These are phyloP conservation scores for Nakazawaea sp. DNA, from an alignment of 805 yeast species.

Conservation along the genomic window DNA sequence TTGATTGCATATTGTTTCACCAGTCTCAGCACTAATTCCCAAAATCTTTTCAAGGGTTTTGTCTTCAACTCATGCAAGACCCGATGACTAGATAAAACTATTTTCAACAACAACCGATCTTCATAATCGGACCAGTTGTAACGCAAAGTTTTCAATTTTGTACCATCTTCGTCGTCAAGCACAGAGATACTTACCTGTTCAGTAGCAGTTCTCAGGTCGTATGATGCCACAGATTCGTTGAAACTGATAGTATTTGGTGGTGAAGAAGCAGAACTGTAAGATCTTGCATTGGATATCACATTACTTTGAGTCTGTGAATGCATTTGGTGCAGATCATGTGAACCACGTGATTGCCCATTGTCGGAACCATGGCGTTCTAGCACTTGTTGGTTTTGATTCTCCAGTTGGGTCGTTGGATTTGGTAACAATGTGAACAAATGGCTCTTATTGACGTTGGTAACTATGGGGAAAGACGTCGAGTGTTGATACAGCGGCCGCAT, in stretches of 20 bases:
- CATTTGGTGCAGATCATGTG: no score
- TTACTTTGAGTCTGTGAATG: no score
- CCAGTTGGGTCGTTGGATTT: no score
- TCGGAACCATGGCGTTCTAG: no score
- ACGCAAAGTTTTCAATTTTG: slow-evolving; percentile 4
- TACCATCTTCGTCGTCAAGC: slow-evolving; percentile 5
- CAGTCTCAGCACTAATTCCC: slow-evolving; percentile 10
- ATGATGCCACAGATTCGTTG: no score
- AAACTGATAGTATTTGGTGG: no score
- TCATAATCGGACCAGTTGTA: slow-evolving; percentile 11
- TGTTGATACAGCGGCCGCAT: slow-evolving; percentile 2
- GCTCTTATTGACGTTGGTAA: neutral
- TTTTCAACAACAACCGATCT: slow-evolving; percentile 8
- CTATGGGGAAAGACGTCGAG: slow-evolving; percentile 3
- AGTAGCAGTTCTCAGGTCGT: no score
- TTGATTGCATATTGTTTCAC: slow-evolving; percentile 3
- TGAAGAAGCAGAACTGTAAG: no score
- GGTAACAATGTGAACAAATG: slow-evolving; percentile 2
- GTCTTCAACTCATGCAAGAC: slow-evolving; percentile 3
- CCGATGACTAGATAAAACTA: slow-evolving; percentile 6
- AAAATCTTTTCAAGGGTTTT: slow-evolving; percentile 11
- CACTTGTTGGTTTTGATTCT: no score
- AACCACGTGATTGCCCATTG: no score
- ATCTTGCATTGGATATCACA: no score
- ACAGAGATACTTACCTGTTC: no score